These are phyloP conservation scores for Globisporangium lucens DNA, from an alignment of 352 stramenopile genomes.

Conservation along the genomic window DNA sequence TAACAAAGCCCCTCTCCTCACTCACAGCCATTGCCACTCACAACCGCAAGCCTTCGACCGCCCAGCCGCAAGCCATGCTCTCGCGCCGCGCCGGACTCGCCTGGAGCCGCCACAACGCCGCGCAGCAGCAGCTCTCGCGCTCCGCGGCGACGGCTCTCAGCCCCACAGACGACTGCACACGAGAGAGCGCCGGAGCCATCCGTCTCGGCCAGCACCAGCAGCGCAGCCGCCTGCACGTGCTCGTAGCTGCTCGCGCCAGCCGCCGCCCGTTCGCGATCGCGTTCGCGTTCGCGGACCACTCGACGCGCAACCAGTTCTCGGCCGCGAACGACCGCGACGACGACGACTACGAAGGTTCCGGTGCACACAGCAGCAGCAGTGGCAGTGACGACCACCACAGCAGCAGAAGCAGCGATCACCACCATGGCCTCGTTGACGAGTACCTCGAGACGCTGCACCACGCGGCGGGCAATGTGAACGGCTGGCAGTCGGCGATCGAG, in stretches of 20 bases:
- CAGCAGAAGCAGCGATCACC: background rate
- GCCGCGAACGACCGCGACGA: slow-evolving; percentile 10
- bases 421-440: slow-evolving; percentile 5
- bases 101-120: slow-evolving; percentile 7
- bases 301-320: slow-evolving; percentile 13
- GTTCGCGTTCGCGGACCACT: background rate
- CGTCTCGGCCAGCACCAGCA: slow-evolving; percentile 1
- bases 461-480: slow-evolving; percentile 10
- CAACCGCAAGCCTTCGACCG: background rate
- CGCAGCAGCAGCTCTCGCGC: background rate
- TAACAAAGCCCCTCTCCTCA: slow-evolving; percentile 15
- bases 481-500: slow-evolving; percentile 42
- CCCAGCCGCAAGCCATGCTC: slow-evolving; percentile 9
- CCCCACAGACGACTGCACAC: background rate
- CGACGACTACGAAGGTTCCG: background rate
- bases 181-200: background rate
- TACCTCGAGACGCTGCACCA: slow-evolving; percentile 17
- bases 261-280: slow-evolving; percentile 10
- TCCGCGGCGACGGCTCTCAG: background rate
- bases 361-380: background rate
- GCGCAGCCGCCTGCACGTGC: slow-evolving; percentile 15
- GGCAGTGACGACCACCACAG: background rate
- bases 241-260: slow-evolving; percentile 9
- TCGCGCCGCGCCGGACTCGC: slow-evolving; percentile 13
- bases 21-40: slow-evolving; percentile 1